These are phyloP conservation scores for Bremia lactucae DNA, from an alignment of 352 stramenopile species.

Conservation along the genomic window DNA sequence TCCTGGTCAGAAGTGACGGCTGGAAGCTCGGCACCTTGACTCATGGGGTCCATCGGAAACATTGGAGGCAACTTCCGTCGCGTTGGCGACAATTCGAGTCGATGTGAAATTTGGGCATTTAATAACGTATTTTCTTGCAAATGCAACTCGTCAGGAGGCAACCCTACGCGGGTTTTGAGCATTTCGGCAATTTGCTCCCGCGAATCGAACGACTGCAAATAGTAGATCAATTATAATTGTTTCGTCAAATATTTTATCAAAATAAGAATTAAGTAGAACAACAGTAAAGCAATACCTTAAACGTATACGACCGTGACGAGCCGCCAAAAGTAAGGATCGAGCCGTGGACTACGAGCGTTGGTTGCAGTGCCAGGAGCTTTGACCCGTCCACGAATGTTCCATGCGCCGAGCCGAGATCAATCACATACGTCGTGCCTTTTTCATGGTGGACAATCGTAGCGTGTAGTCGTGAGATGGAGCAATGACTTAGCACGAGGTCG, in stretches of 20 bases:
- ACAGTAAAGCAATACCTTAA: too few species aligned
- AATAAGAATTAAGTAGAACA: too few species aligned
- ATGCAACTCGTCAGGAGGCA: slow-evolving; percentile 45
- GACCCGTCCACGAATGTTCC: slow-evolving; percentile 67
- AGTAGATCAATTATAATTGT: not conserved
- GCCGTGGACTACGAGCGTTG: slow-evolving; percentile 57
- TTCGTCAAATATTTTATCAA: not conserved
- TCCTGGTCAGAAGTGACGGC: slow-evolving; percentile 17
- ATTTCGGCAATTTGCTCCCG: slow-evolving; percentile 59
- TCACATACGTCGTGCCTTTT: slow-evolving; percentile 59
- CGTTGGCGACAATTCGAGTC: slow-evolving; percentile 54
- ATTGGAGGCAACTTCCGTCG: slow-evolving; percentile 41
- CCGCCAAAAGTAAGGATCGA: slow-evolving; percentile 62
- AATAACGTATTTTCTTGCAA: slow-evolving; percentile 77
- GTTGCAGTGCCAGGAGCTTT: slow-evolving; percentile 43
- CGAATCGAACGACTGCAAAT: slow-evolving; percentile 49
- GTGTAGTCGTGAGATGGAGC: slow-evolving; percentile 74
- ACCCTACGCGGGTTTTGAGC: slow-evolving; percentile 34
- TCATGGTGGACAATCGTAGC: slow-evolving; percentile 64
- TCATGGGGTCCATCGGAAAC: slow-evolving; percentile 22
- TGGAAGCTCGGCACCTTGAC: slow-evolving; percentile 12
- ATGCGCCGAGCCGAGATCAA: slow-evolving; percentile 71
- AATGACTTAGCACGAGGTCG: slow-evolving; percentile 74
- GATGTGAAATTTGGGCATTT: slow-evolving; percentile 67
- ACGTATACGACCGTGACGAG: slow-evolving; percentile 73